Conservation (phyloP, 2,329 filamentous ascomycete genomes). For the Xylaria arbuscula region DNA sequence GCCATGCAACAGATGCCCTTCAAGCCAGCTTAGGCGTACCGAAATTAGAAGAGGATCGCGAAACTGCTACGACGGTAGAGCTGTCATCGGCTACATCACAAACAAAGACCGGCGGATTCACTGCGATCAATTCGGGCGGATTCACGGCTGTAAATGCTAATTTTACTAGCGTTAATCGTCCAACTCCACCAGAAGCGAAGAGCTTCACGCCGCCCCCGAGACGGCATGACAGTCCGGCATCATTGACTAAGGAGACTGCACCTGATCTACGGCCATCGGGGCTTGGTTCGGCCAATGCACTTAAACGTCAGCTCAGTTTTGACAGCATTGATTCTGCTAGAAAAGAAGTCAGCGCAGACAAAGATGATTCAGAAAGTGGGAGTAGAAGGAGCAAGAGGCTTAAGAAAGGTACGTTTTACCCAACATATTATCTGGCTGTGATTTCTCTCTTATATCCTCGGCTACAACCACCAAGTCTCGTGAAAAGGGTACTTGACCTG, state of each 20-base stretch:
- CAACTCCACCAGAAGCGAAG: conserved; percentile 61
- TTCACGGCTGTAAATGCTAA: conserved; percentile 80
- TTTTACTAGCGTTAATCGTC: conserved; percentile 75
- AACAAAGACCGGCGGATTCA: conserved; percentile 67
- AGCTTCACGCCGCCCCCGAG: conserved; percentile 70
- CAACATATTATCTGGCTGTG: background rate
- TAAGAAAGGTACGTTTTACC: conserved; percentile 76
- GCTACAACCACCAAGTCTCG: background rate
- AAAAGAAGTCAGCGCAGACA: conserved; percentile 61
- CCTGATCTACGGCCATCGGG: conserved; percentile 70
- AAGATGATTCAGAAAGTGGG: conserved; percentile 71
- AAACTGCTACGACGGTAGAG: conserved; percentile 60
- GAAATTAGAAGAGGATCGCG: conserved; percentile 60
- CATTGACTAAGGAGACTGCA: conserved; percentile 69
- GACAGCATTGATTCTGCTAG: conserved; percentile 62
- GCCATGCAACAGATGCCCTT: conserved; percentile 64
- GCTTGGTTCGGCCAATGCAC: conserved; percentile 65
- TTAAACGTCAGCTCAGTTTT: conserved; percentile 82
- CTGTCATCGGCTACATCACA: conserved; percentile 54
- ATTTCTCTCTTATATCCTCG: background rate
- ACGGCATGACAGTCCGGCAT: conserved; percentile 70
- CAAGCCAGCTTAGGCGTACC: conserved; percentile 61
- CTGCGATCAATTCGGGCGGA: conserved; percentile 68
- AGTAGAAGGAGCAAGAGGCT: conserved; percentile 91
- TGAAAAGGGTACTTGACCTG: background rate